Evolutionary conservation across 495 filamentous ascomycete genomes (phyloP).

Genomic region (Neurospora tetraspora): DNA sequence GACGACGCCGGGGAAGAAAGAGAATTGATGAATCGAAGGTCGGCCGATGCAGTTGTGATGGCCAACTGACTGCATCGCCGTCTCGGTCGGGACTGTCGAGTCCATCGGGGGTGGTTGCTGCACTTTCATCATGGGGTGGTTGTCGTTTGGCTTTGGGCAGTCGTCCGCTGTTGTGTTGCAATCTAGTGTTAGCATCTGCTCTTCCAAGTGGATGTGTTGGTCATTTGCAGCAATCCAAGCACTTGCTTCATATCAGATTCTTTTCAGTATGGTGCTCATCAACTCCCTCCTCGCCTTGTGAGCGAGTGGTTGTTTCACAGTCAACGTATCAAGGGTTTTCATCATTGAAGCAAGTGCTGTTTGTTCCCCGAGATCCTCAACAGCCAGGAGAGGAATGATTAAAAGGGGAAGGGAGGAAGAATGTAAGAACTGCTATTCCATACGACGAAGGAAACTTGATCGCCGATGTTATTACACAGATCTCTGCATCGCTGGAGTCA

Average conservation of each 20-base stretch:
- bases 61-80: background rate
- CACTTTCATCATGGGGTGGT: background rate
- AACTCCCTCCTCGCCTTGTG: background rate
- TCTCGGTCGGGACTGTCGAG: background rate
- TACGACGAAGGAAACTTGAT: background rate
- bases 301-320: background rate
- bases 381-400: background rate
- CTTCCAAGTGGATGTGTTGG: background rate
- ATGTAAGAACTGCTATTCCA: background rate
- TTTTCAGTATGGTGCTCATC: background rate
- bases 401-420: background rate
- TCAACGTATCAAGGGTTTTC: background rate
- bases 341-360: background rate
- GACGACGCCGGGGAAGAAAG: background rate
- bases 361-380: background rate
- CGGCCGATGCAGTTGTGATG: background rate
- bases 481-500: background rate
- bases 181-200: background rate
- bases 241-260: background rate
- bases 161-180: background rate
- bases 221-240: background rate
- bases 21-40: background rate
- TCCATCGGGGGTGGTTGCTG: background rate
- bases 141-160: background rate
- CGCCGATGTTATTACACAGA: background rate